Conservation (phyloP, 495 filamentous ascomycete species). For the Penicillium egyptiacum region DNA sequence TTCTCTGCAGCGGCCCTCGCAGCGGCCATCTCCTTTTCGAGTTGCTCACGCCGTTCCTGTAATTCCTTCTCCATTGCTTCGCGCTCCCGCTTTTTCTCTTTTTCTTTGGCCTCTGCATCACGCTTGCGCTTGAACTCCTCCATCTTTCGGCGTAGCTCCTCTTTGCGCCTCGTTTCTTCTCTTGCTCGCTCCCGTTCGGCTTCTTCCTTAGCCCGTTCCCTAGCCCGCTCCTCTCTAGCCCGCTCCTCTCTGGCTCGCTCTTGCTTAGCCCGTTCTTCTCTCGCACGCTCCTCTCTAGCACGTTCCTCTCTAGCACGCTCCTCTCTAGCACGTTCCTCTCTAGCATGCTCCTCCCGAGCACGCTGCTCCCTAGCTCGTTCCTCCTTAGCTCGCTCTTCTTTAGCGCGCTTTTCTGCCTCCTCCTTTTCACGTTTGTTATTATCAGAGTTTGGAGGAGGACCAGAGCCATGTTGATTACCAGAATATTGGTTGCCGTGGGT, state of each 20-base stretch:
- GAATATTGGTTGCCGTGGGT: constrained; percentile 36
- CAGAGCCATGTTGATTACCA: constrained; percentile 37
- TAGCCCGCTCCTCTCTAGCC: constrained; percentile 19
- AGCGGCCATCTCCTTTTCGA: constrained; percentile 49
- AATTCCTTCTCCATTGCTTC: constrained; percentile 54
- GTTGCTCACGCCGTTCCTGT: constrained; percentile 49
- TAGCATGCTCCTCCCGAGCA: background rate
- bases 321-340: background rate
- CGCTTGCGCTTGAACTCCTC: constrained; percentile 59
- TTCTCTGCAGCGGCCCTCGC: constrained; percentile 48
- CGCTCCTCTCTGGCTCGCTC: constrained; percentile 12
- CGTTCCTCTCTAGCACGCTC: constrained; percentile 6
- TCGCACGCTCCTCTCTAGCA: constrained; percentile 11
- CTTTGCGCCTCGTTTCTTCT: constrained; percentile 62
- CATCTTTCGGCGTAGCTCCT: constrained; percentile 55
- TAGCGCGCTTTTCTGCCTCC: constrained; percentile 11
- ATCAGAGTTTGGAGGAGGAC: constrained; percentile 25
- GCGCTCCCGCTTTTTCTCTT: constrained; percentile 45
- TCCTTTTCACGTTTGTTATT: constrained; percentile 17
- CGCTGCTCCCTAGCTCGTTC: constrained; percentile 1
- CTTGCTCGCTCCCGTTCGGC: constrained; percentile 68
- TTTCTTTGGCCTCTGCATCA: constrained; percentile 47
- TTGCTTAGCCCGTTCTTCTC: constrained; percentile 15
- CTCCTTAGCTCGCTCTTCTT: background rate
- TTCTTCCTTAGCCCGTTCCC: constrained; percentile 34